Evolutionary conservation across 2,329 filamentous ascomycete genomes (phyloP).

Genomic region (Ceratocystis destructans): DNA sequence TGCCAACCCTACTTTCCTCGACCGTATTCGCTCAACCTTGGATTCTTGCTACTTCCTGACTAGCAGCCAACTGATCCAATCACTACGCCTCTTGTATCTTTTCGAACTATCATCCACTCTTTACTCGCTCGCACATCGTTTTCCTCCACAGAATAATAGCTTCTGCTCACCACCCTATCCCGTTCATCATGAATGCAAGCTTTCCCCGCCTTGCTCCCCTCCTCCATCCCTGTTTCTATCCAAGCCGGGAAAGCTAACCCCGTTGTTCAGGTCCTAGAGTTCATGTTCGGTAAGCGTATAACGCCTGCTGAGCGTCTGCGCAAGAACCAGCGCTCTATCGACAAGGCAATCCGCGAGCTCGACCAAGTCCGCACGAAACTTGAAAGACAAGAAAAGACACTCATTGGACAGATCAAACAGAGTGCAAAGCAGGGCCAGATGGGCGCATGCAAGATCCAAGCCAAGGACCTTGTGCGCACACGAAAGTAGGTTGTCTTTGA

Average conservation of each 20-base stretch:
- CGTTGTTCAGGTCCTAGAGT: constrained; percentile 69
- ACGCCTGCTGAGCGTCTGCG: constrained; percentile 84
- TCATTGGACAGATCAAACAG: constrained; percentile 93
- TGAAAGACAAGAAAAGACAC: constrained; percentile 96
- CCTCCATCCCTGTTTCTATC: not conserved
- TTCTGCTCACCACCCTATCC: not conserved
- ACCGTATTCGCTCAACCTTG: no score
- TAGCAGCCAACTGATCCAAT: no score
- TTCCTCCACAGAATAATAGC: not conserved
- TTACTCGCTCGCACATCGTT: not conserved
- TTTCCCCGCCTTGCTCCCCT: not conserved
- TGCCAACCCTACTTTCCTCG: no score
- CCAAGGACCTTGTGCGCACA: constrained; percentile 89
- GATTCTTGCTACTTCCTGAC: no score
- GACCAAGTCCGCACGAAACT: constrained; percentile 91
- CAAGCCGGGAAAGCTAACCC: not conserved
- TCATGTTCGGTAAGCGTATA: constrained; percentile 98
- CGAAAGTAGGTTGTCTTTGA: constrained; percentile 43
- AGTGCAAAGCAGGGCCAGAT: constrained; percentile 97
- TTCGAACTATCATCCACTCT: not conserved
- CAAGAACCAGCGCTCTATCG: constrained; percentile 90
- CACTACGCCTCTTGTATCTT: no score
- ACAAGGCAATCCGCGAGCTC: constrained; percentile 92
- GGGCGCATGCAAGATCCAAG: constrained; percentile 96
- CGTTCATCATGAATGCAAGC: constrained; percentile 41